A percentile compares a stretch with the other conserved stretches of the same genome.
Evolutionary conservation across 2,329 filamentous ascomycete genomes (phyloP).

Genomic region (Fusarium liriodendri): DNA sequence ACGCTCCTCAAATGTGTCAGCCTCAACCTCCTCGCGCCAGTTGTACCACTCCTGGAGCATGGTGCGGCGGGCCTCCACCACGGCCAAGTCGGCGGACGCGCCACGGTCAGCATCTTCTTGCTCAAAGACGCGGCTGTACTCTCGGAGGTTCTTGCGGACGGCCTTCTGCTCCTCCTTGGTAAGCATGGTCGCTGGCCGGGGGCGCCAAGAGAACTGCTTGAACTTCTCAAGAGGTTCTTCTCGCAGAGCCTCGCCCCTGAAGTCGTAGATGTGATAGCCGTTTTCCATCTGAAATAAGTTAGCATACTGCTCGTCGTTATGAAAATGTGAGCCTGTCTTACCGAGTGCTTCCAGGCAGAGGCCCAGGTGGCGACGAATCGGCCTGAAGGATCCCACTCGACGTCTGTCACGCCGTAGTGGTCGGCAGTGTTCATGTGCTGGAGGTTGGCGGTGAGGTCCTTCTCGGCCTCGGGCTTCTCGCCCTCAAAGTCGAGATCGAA

Average conservation of each 20-base stretch:
- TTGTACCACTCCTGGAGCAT: constrained; percentile 89
- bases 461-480: constrained; percentile 91
- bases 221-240: constrained; percentile 97
- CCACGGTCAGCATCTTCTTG: constrained; percentile 94
- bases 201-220: constrained; percentile 97
- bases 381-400: constrained; percentile 98
- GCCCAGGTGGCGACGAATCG: constrained; percentile 95
- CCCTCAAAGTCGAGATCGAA: constrained; percentile 98
- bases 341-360: constrained; percentile 93
- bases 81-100: constrained; percentile 91
- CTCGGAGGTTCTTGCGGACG: constrained; percentile 97
- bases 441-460: constrained; percentile 93
- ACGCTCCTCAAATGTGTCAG: constrained; percentile 78
- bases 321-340: constrained; percentile 60
- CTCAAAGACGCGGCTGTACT: constrained; percentile 95
- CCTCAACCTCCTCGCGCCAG: constrained; percentile 81
- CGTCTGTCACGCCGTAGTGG: constrained; percentile 97
- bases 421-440: constrained; percentile 94
- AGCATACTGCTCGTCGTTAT: constrained; percentile 34
- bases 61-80: constrained; percentile 86
- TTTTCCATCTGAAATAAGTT: constrained; percentile 90
- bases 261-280: constrained; percentile 98
- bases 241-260: constrained; percentile 87
- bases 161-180: constrained; percentile 97
- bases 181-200: constrained; percentile 89